Conservation (phyloP, 2,329 filamentous ascomycete genomes). For the Colletotrichum theobromicola region DNA sequence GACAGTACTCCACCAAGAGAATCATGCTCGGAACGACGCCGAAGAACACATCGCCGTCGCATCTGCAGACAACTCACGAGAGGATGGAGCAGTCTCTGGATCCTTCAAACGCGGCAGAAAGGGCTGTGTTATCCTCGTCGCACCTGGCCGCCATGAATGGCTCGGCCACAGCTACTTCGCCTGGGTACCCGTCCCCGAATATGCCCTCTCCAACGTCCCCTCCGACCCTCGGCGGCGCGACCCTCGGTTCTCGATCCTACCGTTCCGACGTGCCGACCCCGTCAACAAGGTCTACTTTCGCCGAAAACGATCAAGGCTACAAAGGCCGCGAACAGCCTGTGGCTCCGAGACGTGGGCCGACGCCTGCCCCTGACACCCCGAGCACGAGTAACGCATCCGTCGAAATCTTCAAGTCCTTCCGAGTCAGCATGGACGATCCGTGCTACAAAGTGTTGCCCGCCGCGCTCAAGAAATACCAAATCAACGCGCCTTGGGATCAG, state of each 20-base stretch:
- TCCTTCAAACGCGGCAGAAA: slow-evolving; percentile 70
- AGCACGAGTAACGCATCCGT: slow-evolving; percentile 67
- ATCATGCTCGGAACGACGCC: slow-evolving; percentile 72
- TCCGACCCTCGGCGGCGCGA: slow-evolving; percentile 59
- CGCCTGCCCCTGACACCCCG: slow-evolving; percentile 66
- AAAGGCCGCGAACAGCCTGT: slow-evolving; percentile 40
- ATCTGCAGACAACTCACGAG: slow-evolving; percentile 73
- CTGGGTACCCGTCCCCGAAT: slow-evolving; percentile 64
- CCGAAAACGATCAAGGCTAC: slow-evolving; percentile 29
- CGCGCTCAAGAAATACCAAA: slow-evolving; percentile 96
- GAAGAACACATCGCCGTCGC: slow-evolving; percentile 79
- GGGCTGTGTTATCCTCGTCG: slow-evolving; percentile 70
- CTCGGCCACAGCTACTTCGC: slow-evolving; percentile 55
- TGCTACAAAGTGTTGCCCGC: slow-evolving; percentile 97
- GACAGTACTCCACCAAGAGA: slow-evolving; percentile 79
- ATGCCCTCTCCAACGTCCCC: slow-evolving; percentile 74
- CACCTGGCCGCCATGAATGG: slow-evolving; percentile 76
- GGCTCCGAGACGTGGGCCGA: slow-evolving; percentile 64
- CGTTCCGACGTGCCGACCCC: slow-evolving; percentile 55
- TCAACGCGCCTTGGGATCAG: slow-evolving; percentile 96
- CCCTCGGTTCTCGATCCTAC: slow-evolving; percentile 67
- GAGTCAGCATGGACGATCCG: slow-evolving; percentile 96
- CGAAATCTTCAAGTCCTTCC: slow-evolving; percentile 99
- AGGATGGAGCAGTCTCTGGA: slow-evolving; percentile 70
- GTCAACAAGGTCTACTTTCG: slow-evolving; percentile 61